Percentiles rank a stretch among this genome's conserved stretches.
Conservation (phyloP, 345 rosid species). For the Zanthoxylum bungeanum region DNA sequence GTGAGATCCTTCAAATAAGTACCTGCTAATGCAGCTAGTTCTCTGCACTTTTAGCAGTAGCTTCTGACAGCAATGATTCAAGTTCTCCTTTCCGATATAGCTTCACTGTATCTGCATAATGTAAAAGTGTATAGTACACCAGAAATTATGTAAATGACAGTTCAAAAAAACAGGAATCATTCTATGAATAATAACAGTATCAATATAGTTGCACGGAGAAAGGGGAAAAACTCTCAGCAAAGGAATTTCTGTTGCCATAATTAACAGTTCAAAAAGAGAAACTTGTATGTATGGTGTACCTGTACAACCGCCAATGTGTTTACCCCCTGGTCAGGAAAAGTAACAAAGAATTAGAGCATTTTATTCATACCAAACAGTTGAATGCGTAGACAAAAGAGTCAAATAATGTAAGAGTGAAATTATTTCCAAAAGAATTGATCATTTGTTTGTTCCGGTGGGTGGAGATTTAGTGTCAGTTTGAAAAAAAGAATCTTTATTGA, state of each 20-base stretch:
- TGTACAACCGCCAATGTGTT: slow-evolving; percentile 94
- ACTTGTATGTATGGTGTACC: slow-evolving; percentile 38
- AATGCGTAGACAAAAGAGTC: neutral
- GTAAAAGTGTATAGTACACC: neutral
- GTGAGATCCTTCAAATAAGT: neutral
- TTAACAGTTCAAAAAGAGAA: neutral
- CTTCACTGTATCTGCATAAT: slow-evolving; percentile 71
- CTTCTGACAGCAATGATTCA: slow-evolving; percentile 57
- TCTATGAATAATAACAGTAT: neutral
- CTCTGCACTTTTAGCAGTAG: slow-evolving; percentile 37
- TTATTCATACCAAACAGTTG: neutral
- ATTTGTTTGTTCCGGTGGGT: neutral
- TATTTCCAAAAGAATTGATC: neutral
- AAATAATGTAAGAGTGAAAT: neutral
- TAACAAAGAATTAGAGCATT: slow-evolving; percentile 8
- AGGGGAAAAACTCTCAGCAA: neutral
- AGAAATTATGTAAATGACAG: no score
- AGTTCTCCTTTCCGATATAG: slow-evolving; percentile 70
- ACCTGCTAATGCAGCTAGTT: slow-evolving; percentile 12
- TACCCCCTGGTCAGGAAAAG: slow-evolving; percentile 63
- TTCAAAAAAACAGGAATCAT: neutral
- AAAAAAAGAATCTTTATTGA: neutral
- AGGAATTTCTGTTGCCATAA: neutral
- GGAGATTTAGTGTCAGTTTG: neutral
- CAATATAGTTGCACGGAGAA: neutral